phyloP scores from a whole-genome alignment of 805 yeast genomes.

The Yarrowia sp. region DNA sequence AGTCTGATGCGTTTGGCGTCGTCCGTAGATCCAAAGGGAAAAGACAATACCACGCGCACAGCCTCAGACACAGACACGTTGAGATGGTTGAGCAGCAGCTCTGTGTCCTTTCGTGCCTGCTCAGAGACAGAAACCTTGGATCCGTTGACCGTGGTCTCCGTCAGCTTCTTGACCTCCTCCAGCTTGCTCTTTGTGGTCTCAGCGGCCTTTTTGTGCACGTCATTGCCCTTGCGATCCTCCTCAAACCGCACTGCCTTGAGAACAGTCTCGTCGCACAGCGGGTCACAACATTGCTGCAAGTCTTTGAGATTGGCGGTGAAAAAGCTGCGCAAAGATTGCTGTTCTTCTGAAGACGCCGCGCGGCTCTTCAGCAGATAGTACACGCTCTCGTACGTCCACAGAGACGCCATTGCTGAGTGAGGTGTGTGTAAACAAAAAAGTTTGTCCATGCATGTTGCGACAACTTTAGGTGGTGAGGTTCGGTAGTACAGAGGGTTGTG shows the following conservation, averaged over 20 bases:
- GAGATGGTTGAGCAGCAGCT: conserved; percentile 7
- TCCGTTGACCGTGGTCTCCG: background rate
- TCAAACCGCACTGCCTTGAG: conserved; percentile 8
- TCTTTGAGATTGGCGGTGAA: conserved; percentile 3
- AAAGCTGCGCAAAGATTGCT: background rate
- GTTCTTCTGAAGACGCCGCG: background rate
- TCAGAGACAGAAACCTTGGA: background rate
- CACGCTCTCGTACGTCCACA: conserved; percentile 21
- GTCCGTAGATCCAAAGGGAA: background rate
- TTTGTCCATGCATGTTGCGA: too few relatives aligned
- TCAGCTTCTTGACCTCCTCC: conserved; percentile 1
- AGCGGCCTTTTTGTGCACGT: conserved; percentile 3
- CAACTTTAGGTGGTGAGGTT: too few relatives aligned
- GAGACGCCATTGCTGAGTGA: conserved; percentile 24
- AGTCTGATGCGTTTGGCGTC: background rate
- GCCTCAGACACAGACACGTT: conserved; percentile 13
- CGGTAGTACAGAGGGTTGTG: too few relatives aligned
- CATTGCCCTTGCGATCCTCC: conserved; percentile 23
- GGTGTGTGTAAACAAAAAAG: too few relatives aligned
- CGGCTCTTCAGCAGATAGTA: conserved; percentile 7
- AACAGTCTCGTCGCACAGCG: conserved; percentile 3
- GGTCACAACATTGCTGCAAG: conserved; percentile 3
- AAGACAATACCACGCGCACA: background rate
- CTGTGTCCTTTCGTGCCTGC: conserved; percentile 1
- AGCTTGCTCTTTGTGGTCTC: conserved; percentile 13